Evolutionary conservation across 2,329 filamentous ascomycete species (phyloP), one percentile per base, ranked within the genome.

Genomic region (Scytalidium sp.): DNA sequence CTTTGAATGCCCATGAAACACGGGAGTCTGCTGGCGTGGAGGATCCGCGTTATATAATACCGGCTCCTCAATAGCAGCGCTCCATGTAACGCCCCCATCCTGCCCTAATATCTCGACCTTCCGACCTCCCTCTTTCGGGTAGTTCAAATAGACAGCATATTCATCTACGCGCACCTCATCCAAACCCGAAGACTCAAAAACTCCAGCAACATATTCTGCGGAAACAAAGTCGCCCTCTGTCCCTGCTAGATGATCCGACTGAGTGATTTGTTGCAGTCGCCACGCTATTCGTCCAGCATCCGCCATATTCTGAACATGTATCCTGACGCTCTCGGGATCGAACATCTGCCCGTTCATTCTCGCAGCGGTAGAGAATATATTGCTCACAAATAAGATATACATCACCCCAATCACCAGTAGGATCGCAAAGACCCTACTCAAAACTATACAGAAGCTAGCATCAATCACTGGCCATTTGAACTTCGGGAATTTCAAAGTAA

Each of bases 81-180:
- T 80, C 92, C 92, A 97, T 15, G 70, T 72, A 29, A 84, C 73
- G 53, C 83, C 70, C 2, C 77, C 84, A 46, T 85, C 81, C 0
- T 78, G 79, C 29, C 86, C 84, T 54, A 96, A 74, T 45, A 99
- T 88, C 54, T 92, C 84, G 36, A 99, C 85, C 50, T 84, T 81
- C 45, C 94, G 80, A 11, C 93, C 94, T 52, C 82, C 85, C 22
- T 79, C 72, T 55, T 78, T 87, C 0, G 94, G 91, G 66, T 96
- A 99, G 68, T 97, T 97, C 62, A 97, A 74, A 65, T 97, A 97
- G 15, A 95, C 92, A 60, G 87, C 79, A 67, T 89, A 96, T 64
- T 90, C 82, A 60, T 96, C 87, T 61, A 90, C 77, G 45, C 75
- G 72, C 21, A 96, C 84, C 50, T 86, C 76, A 59, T 96, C 91